phyloP scores from a whole-genome alignment of 345 rosid genomes.

The Boechera stricta region DNA sequence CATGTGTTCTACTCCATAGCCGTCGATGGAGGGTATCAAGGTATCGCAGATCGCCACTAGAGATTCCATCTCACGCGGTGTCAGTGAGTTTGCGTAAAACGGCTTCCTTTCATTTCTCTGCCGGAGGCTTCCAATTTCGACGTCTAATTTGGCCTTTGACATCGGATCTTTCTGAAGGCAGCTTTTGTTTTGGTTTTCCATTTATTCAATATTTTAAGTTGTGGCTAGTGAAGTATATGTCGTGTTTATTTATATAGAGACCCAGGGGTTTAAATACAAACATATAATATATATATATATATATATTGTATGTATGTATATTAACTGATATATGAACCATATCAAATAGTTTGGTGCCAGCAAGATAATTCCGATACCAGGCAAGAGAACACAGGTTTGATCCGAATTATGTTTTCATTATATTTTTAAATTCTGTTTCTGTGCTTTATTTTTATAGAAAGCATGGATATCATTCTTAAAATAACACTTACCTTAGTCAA shows the following conservation, averaged over 20 bases:
- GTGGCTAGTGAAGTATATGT: slow-evolving; percentile 15
- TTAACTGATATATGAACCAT: slow-evolving; percentile 23
- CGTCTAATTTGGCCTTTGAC: slow-evolving; percentile 8
- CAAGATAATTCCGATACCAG: slow-evolving; percentile 8
- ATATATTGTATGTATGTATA: background rate
- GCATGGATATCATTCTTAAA: slow-evolving; percentile 6
- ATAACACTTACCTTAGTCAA: background rate
- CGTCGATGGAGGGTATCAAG: slow-evolving; percentile 59
- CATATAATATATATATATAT: background rate
- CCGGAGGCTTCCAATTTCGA: slow-evolving; percentile 16
- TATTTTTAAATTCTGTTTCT: background rate
- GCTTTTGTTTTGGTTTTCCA: slow-evolving; percentile 26
- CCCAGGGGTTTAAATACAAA: background rate
- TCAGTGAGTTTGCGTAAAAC: slow-evolving; percentile 54
- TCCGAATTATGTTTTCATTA: background rate
- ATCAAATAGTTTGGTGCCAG: slow-evolving; percentile 35
- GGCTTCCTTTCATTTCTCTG: slow-evolving; percentile 33
- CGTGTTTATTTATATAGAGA: slow-evolving; percentile 30
- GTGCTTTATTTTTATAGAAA: background rate
- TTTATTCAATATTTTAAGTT: background rate
- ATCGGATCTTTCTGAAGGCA: slow-evolving; percentile 6
- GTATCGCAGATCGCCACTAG: slow-evolving; percentile 74
- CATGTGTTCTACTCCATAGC: slow-evolving; percentile 27
- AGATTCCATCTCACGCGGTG: slow-evolving; percentile 68
- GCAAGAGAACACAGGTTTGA: slow-evolving; percentile 25